phyloP scores from a whole-genome alignment of 2,329 filamentous ascomycete genomes.

The Aspergillus fructus region DNA sequence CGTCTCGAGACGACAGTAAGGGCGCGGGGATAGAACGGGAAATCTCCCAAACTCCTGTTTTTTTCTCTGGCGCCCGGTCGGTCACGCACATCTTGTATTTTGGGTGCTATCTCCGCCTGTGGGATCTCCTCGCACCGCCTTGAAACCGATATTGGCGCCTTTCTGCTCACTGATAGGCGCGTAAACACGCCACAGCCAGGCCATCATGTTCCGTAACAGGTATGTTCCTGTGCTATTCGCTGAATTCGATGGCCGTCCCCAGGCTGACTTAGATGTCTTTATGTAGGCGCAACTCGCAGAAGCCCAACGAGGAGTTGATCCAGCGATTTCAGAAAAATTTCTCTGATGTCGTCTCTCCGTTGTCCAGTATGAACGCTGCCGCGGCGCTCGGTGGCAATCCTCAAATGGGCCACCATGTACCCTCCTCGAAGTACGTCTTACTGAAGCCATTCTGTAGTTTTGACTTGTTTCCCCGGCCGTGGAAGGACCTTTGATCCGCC shows the following conservation, averaged over 20 bases:
- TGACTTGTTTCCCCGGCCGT: no score
- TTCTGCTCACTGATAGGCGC: not conserved
- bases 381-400: conserved; percentile 17
- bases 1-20: not conserved
- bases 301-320: conserved; percentile 81
- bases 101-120: conserved; percentile 13
- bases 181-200: conserved; percentile 1
- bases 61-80: conserved; percentile 1
- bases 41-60: not conserved
- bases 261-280: conserved; percentile 13
- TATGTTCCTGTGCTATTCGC: conserved; percentile 29
- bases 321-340: conserved; percentile 82
- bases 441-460: not conserved
- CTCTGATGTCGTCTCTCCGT: conserved; percentile 62
- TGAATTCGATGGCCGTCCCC: not conserved
- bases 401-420: conserved; percentile 22
- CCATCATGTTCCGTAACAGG: conserved; percentile 50
- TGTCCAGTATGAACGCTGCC: conserved; percentile 36
- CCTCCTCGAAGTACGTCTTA: conserved; percentile 25
- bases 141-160: not conserved
- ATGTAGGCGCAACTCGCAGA: conserved; percentile 72
- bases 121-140: not conserved
- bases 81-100: conserved; percentile 1
- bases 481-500: not conserved
- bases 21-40: not conserved